Base-by-base conservation (phyloP, 805 yeast species). In the Kazachstania viticola region DNA sequence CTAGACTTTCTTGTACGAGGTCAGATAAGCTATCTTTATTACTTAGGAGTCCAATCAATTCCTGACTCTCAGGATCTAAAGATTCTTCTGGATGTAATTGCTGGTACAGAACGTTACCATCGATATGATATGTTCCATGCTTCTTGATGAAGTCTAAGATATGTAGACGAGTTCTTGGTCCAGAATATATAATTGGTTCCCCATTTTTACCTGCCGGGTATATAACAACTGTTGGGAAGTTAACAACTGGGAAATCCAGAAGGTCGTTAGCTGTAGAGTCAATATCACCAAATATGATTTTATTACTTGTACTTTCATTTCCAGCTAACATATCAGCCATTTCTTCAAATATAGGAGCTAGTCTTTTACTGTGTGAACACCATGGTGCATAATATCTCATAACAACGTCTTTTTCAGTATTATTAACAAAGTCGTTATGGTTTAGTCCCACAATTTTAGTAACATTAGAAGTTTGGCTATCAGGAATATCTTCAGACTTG, bases 301-400 rank as follows among this genome's bases (percentile, higher is more conserved):
- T 67, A 33, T 62, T 62, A 33, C 60, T 55, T 30, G 65, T 64
- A 29, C 57, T 64, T 15, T 60, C 51, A 51, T 75, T 73, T 31
- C 67, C 57, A 38, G 63, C 65, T 60, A 69, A 81, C 33, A 79
- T 48, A 31, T 64, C 75, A 32, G 88, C 96, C 43, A 91, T 71
- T 54, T 87, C 91, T 56, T 82, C 93, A 67, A 75, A 88, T 36
- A 66, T 68, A 52, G 95, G 95, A 32, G 88, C 88, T 56, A 85
- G 69, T 61, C 72, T 81, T 69, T 83, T 84, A 68, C 95, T 84
- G 68, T 85, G 95, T 29, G 95, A 93, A 67, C 95, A 85, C 95
- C 95, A 87, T 62, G 94, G 93, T 30, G 97, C 96, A 54, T 82
- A 87, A 63, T 87, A 88, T 65, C 83, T 81, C 35, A 88, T 94